Conservation (phyloP, 352 stramenopile genomes). For the Globisporangium nunn region DNA sequence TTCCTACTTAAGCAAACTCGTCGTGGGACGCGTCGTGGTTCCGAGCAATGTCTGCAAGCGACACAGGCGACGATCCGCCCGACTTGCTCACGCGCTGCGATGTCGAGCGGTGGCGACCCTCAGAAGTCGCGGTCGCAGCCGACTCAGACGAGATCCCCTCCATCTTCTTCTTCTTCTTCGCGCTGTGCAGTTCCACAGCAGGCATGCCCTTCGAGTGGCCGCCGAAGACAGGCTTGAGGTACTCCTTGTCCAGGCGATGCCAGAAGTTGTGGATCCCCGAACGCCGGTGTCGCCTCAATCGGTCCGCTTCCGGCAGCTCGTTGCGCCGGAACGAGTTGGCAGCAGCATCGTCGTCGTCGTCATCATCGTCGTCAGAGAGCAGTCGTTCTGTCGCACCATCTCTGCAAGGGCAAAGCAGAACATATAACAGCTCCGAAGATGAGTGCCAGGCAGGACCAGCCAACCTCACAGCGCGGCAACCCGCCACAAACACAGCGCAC, state of each 20-base stretch:
- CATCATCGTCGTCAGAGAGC: conserved; percentile 40
- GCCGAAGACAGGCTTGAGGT: conserved; percentile 69
- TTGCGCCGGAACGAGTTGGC: conserved; percentile 20
- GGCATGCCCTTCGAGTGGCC: conserved; percentile 13
- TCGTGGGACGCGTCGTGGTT: conserved; percentile 38
- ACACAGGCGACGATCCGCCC: conserved; percentile 18
- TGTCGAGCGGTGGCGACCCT: not conserved
- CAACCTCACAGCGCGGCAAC: not conserved
- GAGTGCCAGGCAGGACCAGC: not conserved
- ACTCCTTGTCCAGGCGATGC: conserved; percentile 61
- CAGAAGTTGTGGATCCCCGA: conserved; percentile 54
- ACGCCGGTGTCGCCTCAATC: conserved; percentile 21
- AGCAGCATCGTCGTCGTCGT: conserved; percentile 20
- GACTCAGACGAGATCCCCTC: not conserved
- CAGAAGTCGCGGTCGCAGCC: not conserved
- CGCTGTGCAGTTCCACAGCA: conserved; percentile 6
- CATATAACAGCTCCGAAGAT: not conserved
- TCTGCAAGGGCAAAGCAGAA: conserved; percentile 5
- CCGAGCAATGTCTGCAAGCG: conserved; percentile 48
- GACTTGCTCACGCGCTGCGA: conserved; percentile 6
- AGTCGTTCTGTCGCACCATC: conserved; percentile 44
- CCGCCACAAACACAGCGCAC: not conserved
- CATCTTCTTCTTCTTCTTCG: conserved; percentile 1
- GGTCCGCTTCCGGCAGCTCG: conserved; percentile 21
- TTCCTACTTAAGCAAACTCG: conserved; percentile 5